phyloP scores from a whole-genome alignment of 768 basidiomycete species.

The Russula dissimulans region DNA sequence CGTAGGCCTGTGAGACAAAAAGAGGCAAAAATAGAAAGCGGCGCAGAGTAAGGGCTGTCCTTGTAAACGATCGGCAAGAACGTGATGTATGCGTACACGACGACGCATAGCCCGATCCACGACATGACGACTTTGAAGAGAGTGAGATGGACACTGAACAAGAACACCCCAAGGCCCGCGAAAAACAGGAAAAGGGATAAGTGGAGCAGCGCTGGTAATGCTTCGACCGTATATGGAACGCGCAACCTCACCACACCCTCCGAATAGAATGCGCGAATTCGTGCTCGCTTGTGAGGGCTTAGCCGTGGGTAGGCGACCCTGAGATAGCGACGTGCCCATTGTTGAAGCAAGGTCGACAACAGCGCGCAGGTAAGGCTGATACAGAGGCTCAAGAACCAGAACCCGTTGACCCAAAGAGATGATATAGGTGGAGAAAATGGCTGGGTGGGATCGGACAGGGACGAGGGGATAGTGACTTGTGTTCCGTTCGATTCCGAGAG shows the following conservation, averaged over 20 bases:
- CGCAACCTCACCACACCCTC: conserved; percentile 33
- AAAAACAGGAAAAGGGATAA: conserved; percentile 43
- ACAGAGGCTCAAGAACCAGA: conserved; percentile 33
- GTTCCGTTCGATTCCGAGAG: not conserved
- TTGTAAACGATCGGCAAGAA: conserved; percentile 10
- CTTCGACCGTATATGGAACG: conserved; percentile 34
- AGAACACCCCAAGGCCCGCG: conserved; percentile 38
- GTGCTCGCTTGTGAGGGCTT: conserved; percentile 27
- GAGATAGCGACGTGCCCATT: conserved; percentile 38
- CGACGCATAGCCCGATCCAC: conserved; percentile 8
- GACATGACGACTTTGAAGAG: conserved; percentile 11
- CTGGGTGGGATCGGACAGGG: not conserved
- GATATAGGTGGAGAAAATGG: conserved; percentile 22
- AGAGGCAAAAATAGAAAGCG: not conserved
- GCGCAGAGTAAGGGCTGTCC: conserved; percentile 4
- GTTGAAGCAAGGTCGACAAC: conserved; percentile 38
- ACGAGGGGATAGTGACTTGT: not conserved
- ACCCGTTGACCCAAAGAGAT: conserved; percentile 31
- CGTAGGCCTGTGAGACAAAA: not conserved
- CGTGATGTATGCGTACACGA: conserved; percentile 15
- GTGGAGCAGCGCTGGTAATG: conserved; percentile 41
- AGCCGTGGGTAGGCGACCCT: conserved; percentile 25
- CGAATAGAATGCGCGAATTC: conserved; percentile 32
- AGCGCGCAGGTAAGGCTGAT: conserved; percentile 38
- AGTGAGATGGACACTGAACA: conserved; percentile 24